Conservation (phyloP, 495 filamentous ascomycete species). For the Penicillium salamii region DNA sequence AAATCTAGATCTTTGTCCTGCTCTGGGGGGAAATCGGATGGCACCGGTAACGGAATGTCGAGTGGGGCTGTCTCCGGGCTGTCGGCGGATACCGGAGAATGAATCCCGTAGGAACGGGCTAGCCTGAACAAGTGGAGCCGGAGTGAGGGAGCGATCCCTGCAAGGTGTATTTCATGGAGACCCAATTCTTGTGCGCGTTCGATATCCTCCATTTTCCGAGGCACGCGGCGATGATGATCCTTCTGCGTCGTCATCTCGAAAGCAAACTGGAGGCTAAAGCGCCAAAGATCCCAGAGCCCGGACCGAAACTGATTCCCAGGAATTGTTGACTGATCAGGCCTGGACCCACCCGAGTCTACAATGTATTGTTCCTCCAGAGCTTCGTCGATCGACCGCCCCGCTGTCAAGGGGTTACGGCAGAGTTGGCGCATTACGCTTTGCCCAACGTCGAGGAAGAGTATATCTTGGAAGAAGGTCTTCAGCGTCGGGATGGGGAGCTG, state of each 20-base stretch:
- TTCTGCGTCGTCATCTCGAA: conserved; percentile 1
- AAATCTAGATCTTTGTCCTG: neutral
- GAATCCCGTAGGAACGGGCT: neutral
- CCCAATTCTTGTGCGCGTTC: neutral
- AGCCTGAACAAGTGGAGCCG: neutral
- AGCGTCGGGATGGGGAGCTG: neutral
- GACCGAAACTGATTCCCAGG: too few species aligned
- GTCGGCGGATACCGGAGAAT: neutral
- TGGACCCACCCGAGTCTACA: neutral
- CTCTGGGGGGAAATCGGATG: neutral
- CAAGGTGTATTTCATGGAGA: neutral
- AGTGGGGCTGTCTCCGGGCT: neutral
- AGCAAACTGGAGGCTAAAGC: neutral
- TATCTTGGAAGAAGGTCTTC: conserved; percentile 1
- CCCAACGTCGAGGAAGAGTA: neutral
- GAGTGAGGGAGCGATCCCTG: neutral
- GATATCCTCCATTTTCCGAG: neutral
- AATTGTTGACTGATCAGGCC: too few species aligned
- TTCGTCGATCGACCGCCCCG: neutral
- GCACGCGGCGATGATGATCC: neutral
- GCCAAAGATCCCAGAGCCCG: neutral
- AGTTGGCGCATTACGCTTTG: neutral
- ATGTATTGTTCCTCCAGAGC: neutral
- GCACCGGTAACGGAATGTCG: neutral
- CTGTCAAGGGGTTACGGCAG: neutral